phyloP scores from a whole-genome alignment of 305 asterid genomes.

The Fraxinus dipetala region DNA sequence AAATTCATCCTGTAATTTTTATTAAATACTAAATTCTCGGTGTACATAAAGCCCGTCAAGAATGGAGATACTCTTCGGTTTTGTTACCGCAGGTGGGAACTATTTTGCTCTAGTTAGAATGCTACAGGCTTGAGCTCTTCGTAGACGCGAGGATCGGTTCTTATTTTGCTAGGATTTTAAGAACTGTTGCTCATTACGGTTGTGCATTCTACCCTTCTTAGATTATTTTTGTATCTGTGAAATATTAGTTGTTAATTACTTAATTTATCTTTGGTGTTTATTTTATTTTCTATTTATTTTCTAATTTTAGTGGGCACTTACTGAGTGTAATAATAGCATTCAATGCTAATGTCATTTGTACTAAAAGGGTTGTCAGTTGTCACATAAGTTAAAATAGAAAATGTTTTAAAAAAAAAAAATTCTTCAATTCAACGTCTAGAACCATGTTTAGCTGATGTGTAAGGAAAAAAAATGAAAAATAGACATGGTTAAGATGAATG shows the following conservation, averaged over 20 bases:
- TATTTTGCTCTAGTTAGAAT: slow-evolving; percentile 11
- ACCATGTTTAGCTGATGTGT: neutral
- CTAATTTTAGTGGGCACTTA: neutral
- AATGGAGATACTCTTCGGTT: neutral
- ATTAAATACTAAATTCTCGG: neutral
- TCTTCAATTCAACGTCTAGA: neutral
- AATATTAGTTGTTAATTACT: neutral
- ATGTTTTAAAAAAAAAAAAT: neutral
- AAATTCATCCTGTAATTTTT: slow-evolving; percentile 14
- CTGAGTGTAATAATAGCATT: neutral
- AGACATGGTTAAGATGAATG: neutral
- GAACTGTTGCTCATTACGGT: neutral
- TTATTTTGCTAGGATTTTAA: neutral
- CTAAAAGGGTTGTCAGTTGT: neutral
- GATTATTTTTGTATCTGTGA: neutral
- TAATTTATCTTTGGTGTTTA: neutral
- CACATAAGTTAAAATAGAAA: neutral
- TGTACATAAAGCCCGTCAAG: slow-evolving; percentile 16
- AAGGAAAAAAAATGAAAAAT: neutral
- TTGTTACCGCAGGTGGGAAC: neutral
- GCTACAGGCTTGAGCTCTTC: neutral
- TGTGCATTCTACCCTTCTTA: neutral
- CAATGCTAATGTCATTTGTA: neutral
- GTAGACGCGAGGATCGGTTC: neutral
- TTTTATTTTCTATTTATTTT: neutral